Base-by-base conservation (phyloP, 495 filamentous ascomycete genomes). In the Lasiosphaeria hispida region DNA sequence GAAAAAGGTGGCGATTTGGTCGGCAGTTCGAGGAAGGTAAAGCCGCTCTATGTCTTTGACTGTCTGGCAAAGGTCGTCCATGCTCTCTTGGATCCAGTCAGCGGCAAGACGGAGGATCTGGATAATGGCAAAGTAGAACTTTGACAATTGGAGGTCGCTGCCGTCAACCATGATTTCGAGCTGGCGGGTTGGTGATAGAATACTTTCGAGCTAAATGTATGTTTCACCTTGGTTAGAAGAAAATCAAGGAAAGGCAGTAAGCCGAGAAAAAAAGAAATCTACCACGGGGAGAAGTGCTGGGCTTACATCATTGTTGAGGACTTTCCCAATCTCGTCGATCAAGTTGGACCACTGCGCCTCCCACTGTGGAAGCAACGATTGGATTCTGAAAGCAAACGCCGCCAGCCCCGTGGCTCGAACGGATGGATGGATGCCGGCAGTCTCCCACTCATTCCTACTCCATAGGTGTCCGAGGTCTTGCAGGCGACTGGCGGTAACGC, bases 371-470 rank as follows among this genome's bases (percentile, higher is more conserved):
- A 51, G 11, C 35, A 51, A 38, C 1, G 48, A 51, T 6, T 38
- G 48, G 10, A 51, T 51, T 13, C 48, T 11, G n/a, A 51, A 51
- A 15, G 48, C 48, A 51, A 51, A 51, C 6, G 48, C 48, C 33
- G 48, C 8, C 10, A 51, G 15, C 2, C 48, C 48, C 18, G 48
- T 38, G 4, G 48, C 48, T 13, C 48, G 30, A n/a, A 51, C 37
- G 8, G 33, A 8, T 6, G 48, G 48, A 11, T 51, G 48, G 13
- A 51, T 51, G 15, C 35, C 35, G n/a, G 48, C 30, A 7, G 33
- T 38, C 4, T 51, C 48, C 48, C 48, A 51, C 34, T 37, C 48
- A 13, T 37, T 18, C 34, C n/a, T 17, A 10, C 18, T 18, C 9
- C 3, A 10, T 2, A 51, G 35, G 2, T 35, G 10, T 15, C 10